These are phyloP conservation scores for Dothideomycetes sp. DNA, from an alignment of 2,329 filamentous ascomycete species.

Conservation along the genomic window DNA sequence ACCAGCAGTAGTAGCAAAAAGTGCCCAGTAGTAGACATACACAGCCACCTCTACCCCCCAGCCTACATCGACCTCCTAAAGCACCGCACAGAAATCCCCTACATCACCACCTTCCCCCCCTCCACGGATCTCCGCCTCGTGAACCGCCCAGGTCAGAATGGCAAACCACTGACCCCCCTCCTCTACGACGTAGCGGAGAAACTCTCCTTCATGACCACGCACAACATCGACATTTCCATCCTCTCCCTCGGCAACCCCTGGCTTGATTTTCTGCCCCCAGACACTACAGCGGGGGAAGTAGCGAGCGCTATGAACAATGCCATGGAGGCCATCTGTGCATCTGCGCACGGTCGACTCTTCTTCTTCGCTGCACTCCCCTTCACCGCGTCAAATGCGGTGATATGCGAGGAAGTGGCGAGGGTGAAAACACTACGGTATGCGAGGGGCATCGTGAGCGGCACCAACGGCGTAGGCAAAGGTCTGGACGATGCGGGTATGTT, in stretches of 20 bases:
- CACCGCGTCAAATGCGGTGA: slow-evolving; percentile 49
- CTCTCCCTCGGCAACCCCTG: slow-evolving; percentile 87
- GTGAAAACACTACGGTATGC: too few species aligned
- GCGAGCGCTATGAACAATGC: slow-evolving; percentile 66
- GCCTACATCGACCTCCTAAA: slow-evolving; percentile 47
- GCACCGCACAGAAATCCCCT: slow-evolving; percentile 51
- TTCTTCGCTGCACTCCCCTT: slow-evolving; percentile 76
- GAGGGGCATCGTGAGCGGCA: too few species aligned
- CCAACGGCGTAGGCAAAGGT: too few species aligned
- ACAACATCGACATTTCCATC: slow-evolving; percentile 71
- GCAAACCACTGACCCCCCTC: slow-evolving; percentile 70
- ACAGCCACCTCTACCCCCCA: slow-evolving; percentile 53
- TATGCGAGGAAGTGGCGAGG: too few species aligned
- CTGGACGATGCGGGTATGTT: too few species aligned
- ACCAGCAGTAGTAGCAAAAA: too few species aligned
- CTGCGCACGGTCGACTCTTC: slow-evolving; percentile 58
- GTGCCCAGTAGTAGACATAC: slow-evolving; percentile 44
- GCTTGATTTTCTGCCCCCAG: slow-evolving; percentile 71
- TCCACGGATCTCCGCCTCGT: slow-evolving; percentile 56
- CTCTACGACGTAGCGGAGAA: slow-evolving; percentile 78
- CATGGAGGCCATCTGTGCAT: slow-evolving; percentile 59
- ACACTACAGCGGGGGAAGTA: slow-evolving; percentile 48
- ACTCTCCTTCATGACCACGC: slow-evolving; percentile 75
- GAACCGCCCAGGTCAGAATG: slow-evolving; percentile 48
- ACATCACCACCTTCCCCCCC: slow-evolving; percentile 52